Evolutionary conservation across 208 protist genomes (phyloP), one percentile per base, ranked within the genome.

Genomic region (Wallacemonas rigidus): DNA sequence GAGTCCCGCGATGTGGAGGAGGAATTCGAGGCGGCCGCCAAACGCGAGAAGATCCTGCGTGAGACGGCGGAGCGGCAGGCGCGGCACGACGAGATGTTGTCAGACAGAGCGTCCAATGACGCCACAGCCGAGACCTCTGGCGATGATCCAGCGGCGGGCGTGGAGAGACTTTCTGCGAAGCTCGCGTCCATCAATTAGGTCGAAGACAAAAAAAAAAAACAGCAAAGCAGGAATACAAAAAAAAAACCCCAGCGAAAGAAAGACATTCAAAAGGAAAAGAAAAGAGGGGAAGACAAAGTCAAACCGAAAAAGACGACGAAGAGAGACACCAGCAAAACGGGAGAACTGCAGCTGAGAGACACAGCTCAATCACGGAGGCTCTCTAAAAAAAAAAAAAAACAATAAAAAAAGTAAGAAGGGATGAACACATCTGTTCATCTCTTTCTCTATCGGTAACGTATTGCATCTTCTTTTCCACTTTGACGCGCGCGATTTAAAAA

Each of bases 1-100:
- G 90, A 92, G 79, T 69, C 77, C 45, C 88, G 88, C 67, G 81
- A 95, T 70, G 88, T 97, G n/a, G 76, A 67, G n/a, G 88, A 86
- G 63, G 88, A 93, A 57, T 97, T 84, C 69, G 88, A 81, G 68
- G 82, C 77, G 14, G 92, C 92, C 1, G 87, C 84, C 56, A 75
- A 81, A 60, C 72, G 88, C 14, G 92, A 97, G 75, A 80, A 73
- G 68, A 79, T 85, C 14, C 63, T 93, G 75, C 85, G 85, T 3
- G 81, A 88, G n/a, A 80, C 71, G 17, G 85, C 87, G 2, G 77
- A 86, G 64, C 26, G 65, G 51, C 83, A 95, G 74, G 87, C 77
- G 11, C 35, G 50, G 8, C 60, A 67, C 44, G 47, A 63, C 11
- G 45, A 71, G 48, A 50, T 50, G 44, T 12, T 51, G 6, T 15